Evolutionary conservation across 2,329 filamentous ascomycete genomes (phyloP), one percentile per base, ranked within the genome.

Genomic region (Davidsoniella australis): DNA sequence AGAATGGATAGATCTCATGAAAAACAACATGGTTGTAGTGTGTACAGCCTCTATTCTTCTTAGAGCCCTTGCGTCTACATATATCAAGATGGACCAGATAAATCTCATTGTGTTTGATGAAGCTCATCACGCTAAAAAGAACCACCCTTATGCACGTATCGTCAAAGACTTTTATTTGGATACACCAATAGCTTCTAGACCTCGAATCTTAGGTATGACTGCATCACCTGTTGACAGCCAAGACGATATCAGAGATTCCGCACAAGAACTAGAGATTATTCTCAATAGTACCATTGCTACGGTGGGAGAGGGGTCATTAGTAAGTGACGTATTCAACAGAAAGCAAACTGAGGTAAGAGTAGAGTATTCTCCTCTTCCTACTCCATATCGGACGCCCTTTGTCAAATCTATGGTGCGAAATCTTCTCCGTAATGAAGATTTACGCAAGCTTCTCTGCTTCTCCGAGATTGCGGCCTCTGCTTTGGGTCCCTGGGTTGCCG

Each of bases 81-180:
- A 86, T 62, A 73, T 95, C 52, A 73, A 64, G 8, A 94, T 98
- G 67, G 68, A 76, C 16, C 76, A 83, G 56, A 86, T 96, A 62
- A 96, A 89, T 58, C 72, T 98, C 1, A 69, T 98, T 37, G 79
- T 96, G 53, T 94, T 98, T 56, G 91, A 98, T 58, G 91, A 98
- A 63, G 91, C 88, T 5, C 91, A 98, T 58, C 91, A 96, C 59
- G 79, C 89, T 0, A 98, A 98, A 64, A 93, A 89, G 61, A 83
- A 87, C 47, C 91, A 98, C 58, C 74, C 85, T 0, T 98, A 94
- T 59, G 85, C 89, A 17, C 74, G 77, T 24, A 91, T 98, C 52
- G 85, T 98, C 64, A 87, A 84, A 57, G 82, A 94, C 52, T 87
- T 85, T 56, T 96, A 95, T 58, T 58, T 76, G 1, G 63, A 70